A percentile compares a stretch with the other conserved stretches of the same genome.
These are phyloP conservation scores for Brassica juncea DNA, from an alignment of 345 rosid species.

Conservation along the genomic window DNA sequence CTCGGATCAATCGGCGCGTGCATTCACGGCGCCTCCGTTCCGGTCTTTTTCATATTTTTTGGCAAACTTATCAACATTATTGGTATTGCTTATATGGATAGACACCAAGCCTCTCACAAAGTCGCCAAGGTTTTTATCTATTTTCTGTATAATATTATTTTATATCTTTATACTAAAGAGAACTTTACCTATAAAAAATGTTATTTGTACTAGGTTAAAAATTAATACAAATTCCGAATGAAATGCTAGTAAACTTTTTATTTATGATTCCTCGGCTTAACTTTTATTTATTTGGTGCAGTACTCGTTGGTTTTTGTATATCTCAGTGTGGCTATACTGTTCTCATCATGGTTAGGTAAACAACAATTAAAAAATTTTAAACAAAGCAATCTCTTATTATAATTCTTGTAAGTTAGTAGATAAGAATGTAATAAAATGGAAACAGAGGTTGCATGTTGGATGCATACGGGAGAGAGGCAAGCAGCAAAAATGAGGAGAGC, in stretches of 20 bases:
- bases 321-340: conserved; percentile 79
- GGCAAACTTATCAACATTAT: conserved; percentile 77
- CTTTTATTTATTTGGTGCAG: conserved; percentile 48
- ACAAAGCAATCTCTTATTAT: not conserved
- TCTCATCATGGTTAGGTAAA: conserved; percentile 92
- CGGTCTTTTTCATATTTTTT: conserved; percentile 88
- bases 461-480: conserved; percentile 95
- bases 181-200: not conserved
- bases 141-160: not conserved
- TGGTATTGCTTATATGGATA: conserved; percentile 77
- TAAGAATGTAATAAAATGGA: not conserved
- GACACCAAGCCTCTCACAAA: conserved; percentile 73
- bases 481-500: conserved; percentile 97
- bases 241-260: not conserved
- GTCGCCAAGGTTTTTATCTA: conserved; percentile 73
- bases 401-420: not conserved
- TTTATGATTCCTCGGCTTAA: not conserved
- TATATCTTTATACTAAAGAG: not conserved
- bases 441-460: conserved; percentile 97
- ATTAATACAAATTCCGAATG: not conserved
- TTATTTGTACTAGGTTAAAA: not conserved
- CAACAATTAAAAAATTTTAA: not conserved
- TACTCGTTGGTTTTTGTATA: conserved; percentile 95
- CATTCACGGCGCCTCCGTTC: conserved; percentile 90
- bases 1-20: conserved; percentile 86